Base-by-base conservation (phyloP, 345 rosid genomes). In the Eucalyptus marginata region DNA sequence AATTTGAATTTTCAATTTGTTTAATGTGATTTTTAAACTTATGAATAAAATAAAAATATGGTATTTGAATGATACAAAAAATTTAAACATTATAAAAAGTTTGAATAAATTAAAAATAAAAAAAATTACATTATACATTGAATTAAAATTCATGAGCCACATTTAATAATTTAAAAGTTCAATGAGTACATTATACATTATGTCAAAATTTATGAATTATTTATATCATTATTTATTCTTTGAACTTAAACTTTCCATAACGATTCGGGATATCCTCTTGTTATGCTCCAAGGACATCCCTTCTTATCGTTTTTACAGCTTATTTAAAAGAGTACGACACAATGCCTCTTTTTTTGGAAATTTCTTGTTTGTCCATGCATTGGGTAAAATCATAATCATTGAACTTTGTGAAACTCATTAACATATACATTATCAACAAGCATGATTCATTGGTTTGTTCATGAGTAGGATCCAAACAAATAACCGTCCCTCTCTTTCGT, bases 91-190 rank as follows among this genome's bases (percentile, higher is more conserved):
- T 56, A 10, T 10, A 0, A 10, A 56, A 5, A 56, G 0, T 24
- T 24, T 24, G 1, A 25, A 56, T 0, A 56, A 9, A 56, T 4
- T 9, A 56, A 56, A 56, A 8, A 2, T 24, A 24, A 3, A 24
- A 3, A 24, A 0, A 22, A 56, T 22, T 0, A 9, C 0, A 56
- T 24, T 24, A 0, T 2, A 56, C 0, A 9, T 56, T 1, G 1
- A 52, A 52, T 52, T 52, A 52, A 52, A 52, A 2, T 52, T 52
- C 25, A 8, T 1, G 11, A 10, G 13, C 2, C 29, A 24, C 6
- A 0, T 56, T 24, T 1, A 56, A 56, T 56, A 56, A 24, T 56
- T 56, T 56, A 24, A 56, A 56, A 56, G 0, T 56, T 24, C 6
- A 56, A 2, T 22, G 6, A 24, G 6, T 0, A 24, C 5, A 3